Evolutionary conservation across 208 protist genomes (phyloP).

Genomic region (Leishmania aethiopica): DNA sequence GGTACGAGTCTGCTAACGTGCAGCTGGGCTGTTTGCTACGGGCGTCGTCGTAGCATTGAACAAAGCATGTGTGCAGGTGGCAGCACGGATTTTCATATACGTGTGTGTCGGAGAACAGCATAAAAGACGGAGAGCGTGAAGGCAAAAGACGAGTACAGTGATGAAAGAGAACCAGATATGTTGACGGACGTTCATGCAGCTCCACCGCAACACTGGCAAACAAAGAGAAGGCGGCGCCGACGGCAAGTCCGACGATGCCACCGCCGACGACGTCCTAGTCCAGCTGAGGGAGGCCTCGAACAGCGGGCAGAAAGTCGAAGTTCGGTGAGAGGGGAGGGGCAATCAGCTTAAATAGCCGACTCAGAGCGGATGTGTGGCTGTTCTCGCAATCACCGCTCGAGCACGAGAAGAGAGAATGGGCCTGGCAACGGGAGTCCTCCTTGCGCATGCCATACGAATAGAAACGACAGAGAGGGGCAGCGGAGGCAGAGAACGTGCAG

Average conservation of each 20-base stretch:
- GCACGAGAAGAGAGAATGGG: not conserved
- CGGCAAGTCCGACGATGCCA: slow-evolving; percentile 50
- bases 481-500: not conserved
- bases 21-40: not conserved
- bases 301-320: not conserved
- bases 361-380: not conserved
- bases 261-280: slow-evolving; percentile 36
- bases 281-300: slow-evolving; percentile 21
- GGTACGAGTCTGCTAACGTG: not conserved
- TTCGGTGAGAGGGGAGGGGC: not conserved
- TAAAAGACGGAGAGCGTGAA: not conserved
- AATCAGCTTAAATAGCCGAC: not conserved
- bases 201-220: slow-evolving; percentile 28
- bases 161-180: not conserved
- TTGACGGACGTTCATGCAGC: not conserved
- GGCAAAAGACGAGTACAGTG: not conserved
- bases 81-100: not conserved
- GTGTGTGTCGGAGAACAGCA: not conserved
- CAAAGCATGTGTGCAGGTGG: not conserved
- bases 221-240: slow-evolving; percentile 34
- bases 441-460: not conserved
- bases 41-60: not conserved
- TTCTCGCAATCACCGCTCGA: not conserved
- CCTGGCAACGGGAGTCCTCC: not conserved
- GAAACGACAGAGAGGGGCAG: not conserved